Evolutionary conservation across 352 stramenopile species (phyloP), one percentile per base, ranked within the genome.

Genomic region (Pythium rhizo-oryzae): DNA sequence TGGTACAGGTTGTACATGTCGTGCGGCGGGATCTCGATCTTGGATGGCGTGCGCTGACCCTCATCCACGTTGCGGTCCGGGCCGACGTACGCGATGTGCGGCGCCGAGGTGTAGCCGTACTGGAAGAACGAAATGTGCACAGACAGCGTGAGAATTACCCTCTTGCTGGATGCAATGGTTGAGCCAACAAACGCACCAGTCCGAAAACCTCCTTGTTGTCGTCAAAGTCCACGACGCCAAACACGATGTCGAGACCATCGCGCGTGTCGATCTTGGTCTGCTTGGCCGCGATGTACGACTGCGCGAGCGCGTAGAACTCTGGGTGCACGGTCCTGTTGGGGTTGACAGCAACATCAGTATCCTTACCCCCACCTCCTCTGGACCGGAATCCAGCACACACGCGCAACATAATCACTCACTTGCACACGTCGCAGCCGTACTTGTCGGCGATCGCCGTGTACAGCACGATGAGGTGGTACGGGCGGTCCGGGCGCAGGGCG

Each of bases 1-100:
- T 85, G 83, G 72, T 94, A 93, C 19, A 93, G 74, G 69, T 92
- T 94, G 76, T 89, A 93, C 44, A 93, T 67, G 71, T 96, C 75
- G 53, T 79, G 63, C 19, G 77, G 64, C 11, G 77, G 70, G 28
- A 89, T 60, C 67, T 84, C 74, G 35, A 81, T 50, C 78, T 93
- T 94, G 43, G 69, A 72, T 7, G 84, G 76, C 51, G 79, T 53
- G 35, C 59, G 61, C 33, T 90, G 79, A 21, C 82, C 85, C 1
- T 68, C 74, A 67, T 93, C 85, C 15, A 77, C 59, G 21, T 71
- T 74, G 55, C 75, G 77, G 65, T 94, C 83, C 13, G 88, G 88
- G 23, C 68, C 84, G 21, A 94, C 58, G 70, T 96, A 94, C 51
- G 84, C 74, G 39, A 96, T 69, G 58, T 93, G 85, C 16, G 88